A percentile compares a stretch with the other conserved stretches of the same genome.
phyloP scores from a whole-genome alignment of 768 basidiomycete species.

The Leucocoprinus birnbaumii region DNA sequence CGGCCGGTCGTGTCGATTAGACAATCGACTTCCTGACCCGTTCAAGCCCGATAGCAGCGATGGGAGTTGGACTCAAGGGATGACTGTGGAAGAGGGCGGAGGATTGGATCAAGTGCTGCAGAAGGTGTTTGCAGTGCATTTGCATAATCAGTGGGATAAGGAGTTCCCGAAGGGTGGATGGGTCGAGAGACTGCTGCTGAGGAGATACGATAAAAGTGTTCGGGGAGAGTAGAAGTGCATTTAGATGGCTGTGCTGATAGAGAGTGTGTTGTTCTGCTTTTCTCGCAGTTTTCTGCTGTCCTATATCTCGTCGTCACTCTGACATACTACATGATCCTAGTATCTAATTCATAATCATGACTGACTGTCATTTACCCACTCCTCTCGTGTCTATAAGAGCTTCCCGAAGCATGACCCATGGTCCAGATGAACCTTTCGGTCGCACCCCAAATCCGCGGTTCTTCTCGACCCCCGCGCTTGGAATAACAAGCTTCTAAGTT shows the following conservation, averaged over 20 bases:
- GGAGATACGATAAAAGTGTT: constrained; percentile 47
- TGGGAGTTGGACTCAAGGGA: constrained; percentile 67
- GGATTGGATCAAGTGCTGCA: constrained; percentile 58
- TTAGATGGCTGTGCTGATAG: background rate
- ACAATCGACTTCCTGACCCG: constrained; percentile 92
- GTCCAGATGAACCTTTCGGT: too few species aligned
- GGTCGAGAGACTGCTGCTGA: constrained; percentile 79
- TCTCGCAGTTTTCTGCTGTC: too few species aligned
- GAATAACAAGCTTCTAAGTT: too few species aligned
- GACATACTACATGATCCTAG: too few species aligned
- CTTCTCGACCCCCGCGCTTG: too few species aligned
- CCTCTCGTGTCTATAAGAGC: too few species aligned
- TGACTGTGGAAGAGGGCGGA: constrained; percentile 59
- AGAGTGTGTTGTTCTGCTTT: too few species aligned
- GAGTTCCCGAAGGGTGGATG: constrained; percentile 79
- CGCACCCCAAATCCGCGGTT: too few species aligned
- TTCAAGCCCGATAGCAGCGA: constrained; percentile 56
- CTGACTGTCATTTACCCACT: too few species aligned
- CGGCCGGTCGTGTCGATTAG: constrained; percentile 84
- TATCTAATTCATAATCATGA: too few species aligned
- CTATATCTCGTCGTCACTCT: too few species aligned
- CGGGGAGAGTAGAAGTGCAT: constrained; percentile 15
- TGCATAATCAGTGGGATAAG: constrained; percentile 98
- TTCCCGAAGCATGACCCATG: too few species aligned
- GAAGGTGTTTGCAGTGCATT: constrained; percentile 83